These are phyloP conservation scores for Chrysosporium queenslandicum DNA, from an alignment of 2,329 filamentous ascomycete genomes.

Conservation along the genomic window DNA sequence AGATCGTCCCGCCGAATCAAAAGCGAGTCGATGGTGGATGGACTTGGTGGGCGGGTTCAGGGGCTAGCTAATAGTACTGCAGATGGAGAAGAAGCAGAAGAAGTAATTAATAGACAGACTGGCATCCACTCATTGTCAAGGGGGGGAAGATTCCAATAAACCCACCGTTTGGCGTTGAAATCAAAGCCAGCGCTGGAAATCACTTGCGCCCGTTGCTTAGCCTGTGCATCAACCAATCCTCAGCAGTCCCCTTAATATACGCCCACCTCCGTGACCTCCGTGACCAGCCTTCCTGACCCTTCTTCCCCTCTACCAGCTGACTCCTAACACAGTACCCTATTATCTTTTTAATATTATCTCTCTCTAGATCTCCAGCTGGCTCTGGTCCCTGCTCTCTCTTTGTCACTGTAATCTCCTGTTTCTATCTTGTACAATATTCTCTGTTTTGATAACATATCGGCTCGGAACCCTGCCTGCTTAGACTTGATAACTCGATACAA, in stretches of 20 bases:
- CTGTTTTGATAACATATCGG: background rate
- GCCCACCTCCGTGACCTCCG: no score
- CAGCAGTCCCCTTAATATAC: constrained; percentile 3
- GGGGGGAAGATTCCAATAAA: no score
- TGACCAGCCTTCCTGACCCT: constrained; percentile 10
- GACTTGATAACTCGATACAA: background rate
- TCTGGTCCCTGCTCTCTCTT: constrained; percentile 18
- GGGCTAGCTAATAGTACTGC: no score
- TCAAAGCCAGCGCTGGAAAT: no score
- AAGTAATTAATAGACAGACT: background rate
- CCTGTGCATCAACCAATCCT: background rate
- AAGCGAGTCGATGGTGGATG: no score
- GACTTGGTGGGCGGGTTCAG: no score
- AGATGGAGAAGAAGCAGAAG: background rate
- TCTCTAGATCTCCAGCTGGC: constrained; percentile 24
- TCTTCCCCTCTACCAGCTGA: constrained; percentile 8
- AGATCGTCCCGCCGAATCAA: no score
- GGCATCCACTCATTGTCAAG: background rate
- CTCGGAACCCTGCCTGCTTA: background rate
- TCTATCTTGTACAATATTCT: background rate
- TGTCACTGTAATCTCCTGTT: background rate
- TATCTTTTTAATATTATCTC: background rate
- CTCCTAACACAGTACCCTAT: background rate
- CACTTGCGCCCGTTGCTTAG: no score
- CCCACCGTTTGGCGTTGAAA: no score